Evolutionary conservation across 2,329 filamentous ascomycete species (phyloP), one percentile per base, ranked within the genome.

Genomic region (Aspergillus ochraceoroseus): DNA sequence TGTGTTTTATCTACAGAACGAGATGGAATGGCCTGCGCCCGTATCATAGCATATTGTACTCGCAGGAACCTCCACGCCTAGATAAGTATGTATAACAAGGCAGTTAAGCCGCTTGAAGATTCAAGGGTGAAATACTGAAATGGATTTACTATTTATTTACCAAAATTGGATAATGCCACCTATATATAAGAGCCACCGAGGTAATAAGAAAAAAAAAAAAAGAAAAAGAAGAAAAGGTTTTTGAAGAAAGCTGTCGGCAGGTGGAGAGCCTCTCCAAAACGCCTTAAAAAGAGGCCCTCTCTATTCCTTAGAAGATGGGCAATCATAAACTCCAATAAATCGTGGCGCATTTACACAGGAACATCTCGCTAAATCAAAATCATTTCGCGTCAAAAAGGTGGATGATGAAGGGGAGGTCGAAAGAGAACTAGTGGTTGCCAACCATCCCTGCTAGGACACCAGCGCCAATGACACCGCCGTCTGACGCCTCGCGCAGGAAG

Each of bases 401-500:
- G 5, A 19, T 27, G 13, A 31, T 18, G 13, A 13, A 12, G 6
- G n/a, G 17, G 11, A 5, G 12, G 18, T 27, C 15, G 9, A n/a
- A n/a, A 25, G 17, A 4, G n/a, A 25, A 28, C 37, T 32, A 49
- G 22, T 30, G 17, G 25, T 54, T 54, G 6, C 53, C 57, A 41
- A 68, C 62, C 66, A 70, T 76, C 2, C 71, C 72, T 14, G 72
- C 73, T 32, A 76, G 56, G 31, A 76, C 73, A 9, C 70, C 73
- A n/a, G 73, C 73, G 7, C 73, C 73, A 50, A 76, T 72, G 19
- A 76, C 70, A n/a, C 73, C 73, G 9, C 73, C 73, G 51, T 76
- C 72, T 7, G 67, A 64, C 14, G 73, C 72, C 55, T 76, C 73
- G 30, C 68, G 66, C 26, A 76, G 53, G 27, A 75, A 72, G 1